A percentile compares a stretch with the other conserved stretches of the same genome.
Evolutionary conservation across 2,329 filamentous ascomycete genomes (phyloP).

Genomic region (Cadophora sp.): DNA sequence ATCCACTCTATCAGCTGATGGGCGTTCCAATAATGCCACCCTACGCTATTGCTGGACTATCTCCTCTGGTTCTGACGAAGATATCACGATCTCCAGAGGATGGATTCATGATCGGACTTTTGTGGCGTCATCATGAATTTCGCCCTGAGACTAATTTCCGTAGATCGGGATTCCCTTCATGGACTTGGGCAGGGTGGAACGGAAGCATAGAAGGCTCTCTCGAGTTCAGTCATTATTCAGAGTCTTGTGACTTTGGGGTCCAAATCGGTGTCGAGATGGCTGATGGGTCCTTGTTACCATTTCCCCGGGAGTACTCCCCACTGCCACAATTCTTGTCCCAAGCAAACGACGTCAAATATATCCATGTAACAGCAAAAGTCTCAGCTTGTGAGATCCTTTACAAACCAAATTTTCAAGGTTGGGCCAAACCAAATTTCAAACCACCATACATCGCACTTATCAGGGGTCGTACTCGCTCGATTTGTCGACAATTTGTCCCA

Average conservation of each 20-base stretch:
- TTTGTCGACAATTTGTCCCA: not conserved
- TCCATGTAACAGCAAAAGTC: slow-evolving; percentile 1
- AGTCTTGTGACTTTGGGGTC: not conserved
- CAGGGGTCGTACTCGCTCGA: not conserved
- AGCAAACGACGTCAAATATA: not conserved
- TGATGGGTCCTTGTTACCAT: not conserved
- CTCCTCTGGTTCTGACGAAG: not conserved
- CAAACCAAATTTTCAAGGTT: too few relatives aligned
- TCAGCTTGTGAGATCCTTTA: not conserved
- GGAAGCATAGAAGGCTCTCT: not conserved
- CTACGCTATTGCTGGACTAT: not conserved
- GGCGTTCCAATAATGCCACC: slow-evolving; percentile 14
- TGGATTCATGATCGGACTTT: slow-evolving; percentile 13
- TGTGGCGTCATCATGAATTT: slow-evolving; percentile 2
- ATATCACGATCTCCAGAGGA: not conserved
- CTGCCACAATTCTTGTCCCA: not conserved
- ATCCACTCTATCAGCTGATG: slow-evolving; percentile 18
- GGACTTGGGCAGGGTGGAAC: slow-evolving; percentile 21
- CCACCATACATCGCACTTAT: slow-evolving; percentile 3
- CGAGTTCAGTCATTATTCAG: not conserved
- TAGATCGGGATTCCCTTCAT: slow-evolving; percentile 1
- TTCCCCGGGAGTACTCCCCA: not conserved
- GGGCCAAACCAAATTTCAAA: too few relatives aligned
- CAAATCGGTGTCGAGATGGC: not conserved
- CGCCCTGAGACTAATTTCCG: not conserved